Evolutionary conservation across 2,329 filamentous ascomycete species (phyloP).

Genomic region (Colletotrichum ledebouriae): DNA sequence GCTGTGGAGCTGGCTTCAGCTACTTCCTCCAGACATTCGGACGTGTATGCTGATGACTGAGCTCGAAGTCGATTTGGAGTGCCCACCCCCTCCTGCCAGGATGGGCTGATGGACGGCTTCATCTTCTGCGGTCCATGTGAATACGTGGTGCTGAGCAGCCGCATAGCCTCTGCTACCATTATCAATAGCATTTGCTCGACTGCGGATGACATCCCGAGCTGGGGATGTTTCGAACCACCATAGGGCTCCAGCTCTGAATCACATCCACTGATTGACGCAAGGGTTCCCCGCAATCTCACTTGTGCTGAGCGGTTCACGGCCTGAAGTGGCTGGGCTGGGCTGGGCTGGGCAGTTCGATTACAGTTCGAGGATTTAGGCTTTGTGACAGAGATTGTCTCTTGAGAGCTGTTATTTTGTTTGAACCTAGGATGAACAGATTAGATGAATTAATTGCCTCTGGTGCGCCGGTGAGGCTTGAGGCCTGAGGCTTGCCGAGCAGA

Average conservation of each 20-base stretch:
- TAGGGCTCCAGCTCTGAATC: not conserved
- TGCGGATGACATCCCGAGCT: no score
- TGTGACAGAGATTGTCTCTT: conserved; percentile 15
- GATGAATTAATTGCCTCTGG: not conserved
- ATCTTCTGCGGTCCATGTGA: no score
- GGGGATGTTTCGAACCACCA: not conserved
- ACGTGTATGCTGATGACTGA: no score
- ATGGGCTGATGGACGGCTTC: no score
- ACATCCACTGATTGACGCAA: conserved; percentile 4
- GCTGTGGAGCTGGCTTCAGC: not conserved
- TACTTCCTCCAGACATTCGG: no score
- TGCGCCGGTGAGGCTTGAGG: conserved; percentile 20
- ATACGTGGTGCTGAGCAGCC: no score
- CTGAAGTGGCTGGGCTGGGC: conserved; percentile 11
- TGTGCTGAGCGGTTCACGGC: not conserved
- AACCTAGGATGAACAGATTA: no score
- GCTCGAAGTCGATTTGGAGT: no score
- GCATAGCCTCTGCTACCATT: no score
- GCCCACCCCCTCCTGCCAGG: no score
- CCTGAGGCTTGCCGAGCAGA: not conserved
- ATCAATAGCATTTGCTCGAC: no score
- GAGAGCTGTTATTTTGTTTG: not conserved
- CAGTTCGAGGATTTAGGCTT: not conserved
- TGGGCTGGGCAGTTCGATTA: not conserved
- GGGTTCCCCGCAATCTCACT: conserved; percentile 26